Evolutionary conservation across 495 filamentous ascomycete species (phyloP), one percentile per base, ranked within the genome.

Genomic region (Lasiosphaeria ovina): DNA sequence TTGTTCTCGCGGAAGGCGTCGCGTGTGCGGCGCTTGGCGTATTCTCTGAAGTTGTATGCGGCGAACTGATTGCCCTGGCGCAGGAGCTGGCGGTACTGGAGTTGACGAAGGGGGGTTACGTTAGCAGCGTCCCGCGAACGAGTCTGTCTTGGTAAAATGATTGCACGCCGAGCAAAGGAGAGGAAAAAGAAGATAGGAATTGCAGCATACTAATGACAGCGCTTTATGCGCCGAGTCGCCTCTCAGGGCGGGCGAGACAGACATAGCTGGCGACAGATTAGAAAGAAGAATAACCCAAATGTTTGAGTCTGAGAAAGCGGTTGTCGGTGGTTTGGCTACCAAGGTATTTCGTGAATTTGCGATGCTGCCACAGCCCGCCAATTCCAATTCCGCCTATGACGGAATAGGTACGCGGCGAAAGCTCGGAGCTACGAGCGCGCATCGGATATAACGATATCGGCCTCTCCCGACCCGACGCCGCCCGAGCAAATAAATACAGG

Each of bases 41-140:
- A 98, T 67, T 98, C 93, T 71, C 94, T 85, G 82, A 97, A 98
- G 74, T 97, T 98, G 81, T 97, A 98, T 62, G 87, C 82, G 55
- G 92, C 85, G 74, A 98, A 98, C 65, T 95, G 89, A 54, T 84
- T 82, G 16, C 90, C 86, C 74, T 93, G 89, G 36, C 94, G 90
- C 65, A 97, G 80, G 62, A 98, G 82, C 61, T 93, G 93, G 51
- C 95, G 93, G 78, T 95, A 97, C 92, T 97, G 66, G 24, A 45
- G n/a, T 38, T 7, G 36, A 12, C 8, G 24, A 24, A 10, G 55
- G 17, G 34, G 5, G 24, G 33, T 40, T 32, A 24, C 36, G 36
- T 31, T 32, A 54, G 33, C 6, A 55, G 32, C 9, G 5, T n/a
- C 55, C 59, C 51, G 61, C 51, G 42, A 47, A 17, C n/a, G 33